Conservation (phyloP, 768 basidiomycete species). For the Suillus weaverae region DNA sequence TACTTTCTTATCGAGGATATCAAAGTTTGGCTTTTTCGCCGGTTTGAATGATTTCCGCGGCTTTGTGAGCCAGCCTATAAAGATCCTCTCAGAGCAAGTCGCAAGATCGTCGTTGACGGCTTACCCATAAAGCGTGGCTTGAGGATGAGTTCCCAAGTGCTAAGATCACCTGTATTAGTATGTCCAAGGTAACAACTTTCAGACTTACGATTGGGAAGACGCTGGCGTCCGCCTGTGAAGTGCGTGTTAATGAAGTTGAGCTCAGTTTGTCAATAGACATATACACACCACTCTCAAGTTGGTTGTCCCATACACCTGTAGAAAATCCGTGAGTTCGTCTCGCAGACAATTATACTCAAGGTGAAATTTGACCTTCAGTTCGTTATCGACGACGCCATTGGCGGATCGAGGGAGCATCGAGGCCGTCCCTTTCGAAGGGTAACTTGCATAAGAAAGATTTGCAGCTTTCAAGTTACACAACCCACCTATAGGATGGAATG, state of each 20-base stretch:
- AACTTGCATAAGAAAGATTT: not conserved
- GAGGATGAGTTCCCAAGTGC: slow-evolving; percentile 20
- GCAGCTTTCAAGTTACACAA: not conserved
- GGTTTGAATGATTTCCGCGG: slow-evolving; percentile 10
- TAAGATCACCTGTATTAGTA: slow-evolving; percentile 2
- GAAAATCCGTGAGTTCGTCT: not conserved
- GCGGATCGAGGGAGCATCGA: slow-evolving; percentile 20
- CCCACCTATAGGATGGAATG: slow-evolving; percentile 15
- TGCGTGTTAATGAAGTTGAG: not conserved
- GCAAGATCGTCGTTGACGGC: not conserved
- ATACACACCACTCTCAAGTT: slow-evolving; percentile 15
- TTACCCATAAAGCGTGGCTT: slow-evolving; percentile 21
- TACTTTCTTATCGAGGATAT: not conserved
- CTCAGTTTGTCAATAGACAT: not conserved
- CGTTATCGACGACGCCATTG: slow-evolving; percentile 16
- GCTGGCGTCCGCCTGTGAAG: slow-evolving; percentile 18
- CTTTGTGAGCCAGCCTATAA: slow-evolving; percentile 11
- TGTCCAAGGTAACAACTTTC: not conserved
- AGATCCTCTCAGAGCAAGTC: not conserved
- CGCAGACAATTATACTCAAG: not conserved
- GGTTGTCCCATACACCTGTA: slow-evolving; percentile 17
- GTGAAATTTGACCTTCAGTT: slow-evolving; percentile 12
- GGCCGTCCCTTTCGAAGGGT: slow-evolving; percentile 13
- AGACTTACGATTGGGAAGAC: slow-evolving; percentile 17
- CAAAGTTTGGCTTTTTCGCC: not conserved